phyloP scores from a whole-genome alignment of 805 yeast genomes.

The Saccharomycopsis sp. region DNA sequence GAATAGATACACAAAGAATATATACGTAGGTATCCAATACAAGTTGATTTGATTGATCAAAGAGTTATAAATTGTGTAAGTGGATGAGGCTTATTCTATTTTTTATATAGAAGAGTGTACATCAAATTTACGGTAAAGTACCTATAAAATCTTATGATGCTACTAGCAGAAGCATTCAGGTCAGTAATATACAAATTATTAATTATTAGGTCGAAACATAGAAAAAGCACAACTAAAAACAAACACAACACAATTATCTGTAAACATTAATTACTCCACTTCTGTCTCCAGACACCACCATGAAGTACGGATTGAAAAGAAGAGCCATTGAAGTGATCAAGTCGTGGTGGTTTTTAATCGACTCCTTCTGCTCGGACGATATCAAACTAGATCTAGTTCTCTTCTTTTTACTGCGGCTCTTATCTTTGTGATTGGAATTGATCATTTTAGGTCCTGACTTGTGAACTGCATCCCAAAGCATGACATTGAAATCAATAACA shows the following conservation, averaged over 20 bases:
- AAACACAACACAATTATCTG: constrained; percentile 26
- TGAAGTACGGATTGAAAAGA: constrained; percentile 44
- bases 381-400: constrained; percentile 29
- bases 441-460: constrained; percentile 30
- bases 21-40: background rate
- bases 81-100: background rate
- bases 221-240: too few species aligned
- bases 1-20: too few species aligned
- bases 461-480: constrained; percentile 35
- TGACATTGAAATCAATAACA: constrained; percentile 20
- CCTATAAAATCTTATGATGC: too few species aligned
- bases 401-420: constrained; percentile 6
- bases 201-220: too few species aligned
- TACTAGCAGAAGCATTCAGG: too few species aligned
- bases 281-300: constrained; percentile 62
- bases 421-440: background rate
- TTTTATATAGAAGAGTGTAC: background rate
- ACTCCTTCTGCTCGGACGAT: constrained; percentile 37
- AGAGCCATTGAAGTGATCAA: constrained; percentile 42
- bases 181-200: too few species aligned
- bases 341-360: constrained; percentile 44
- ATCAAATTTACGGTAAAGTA: too few species aligned
- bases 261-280: constrained; percentile 60
- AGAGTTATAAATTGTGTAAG: background rate
- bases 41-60: background rate